phyloP scores from a whole-genome alignment of 1,284 basidiomycete genomes.

The Ceratobasidium sp. region DNA sequence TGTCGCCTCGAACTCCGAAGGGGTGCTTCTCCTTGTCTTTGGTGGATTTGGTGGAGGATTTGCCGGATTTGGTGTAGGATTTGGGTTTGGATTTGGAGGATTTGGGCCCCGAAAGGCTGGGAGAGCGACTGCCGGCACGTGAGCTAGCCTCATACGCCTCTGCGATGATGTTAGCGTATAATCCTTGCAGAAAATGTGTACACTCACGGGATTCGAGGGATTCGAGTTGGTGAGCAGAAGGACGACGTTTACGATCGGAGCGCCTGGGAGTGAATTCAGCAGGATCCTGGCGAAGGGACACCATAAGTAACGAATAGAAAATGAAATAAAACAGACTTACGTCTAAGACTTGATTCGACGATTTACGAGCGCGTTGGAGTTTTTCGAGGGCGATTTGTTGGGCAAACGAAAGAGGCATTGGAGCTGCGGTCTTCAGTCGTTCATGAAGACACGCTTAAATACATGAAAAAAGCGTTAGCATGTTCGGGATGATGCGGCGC shows the following conservation, averaged over 20 bases:
- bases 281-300: neutral
- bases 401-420: too few species aligned
- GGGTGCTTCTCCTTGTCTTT: neutral
- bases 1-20: neutral
- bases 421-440: neutral
- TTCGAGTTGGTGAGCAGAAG: neutral
- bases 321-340: too few species aligned
- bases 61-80: too few species aligned
- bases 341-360: too few species aligned
- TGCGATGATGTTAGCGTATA: neutral
- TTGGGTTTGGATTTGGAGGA: neutral
- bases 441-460: neutral
- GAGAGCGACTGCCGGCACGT: neutral
- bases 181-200: neutral
- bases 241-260: neutral
- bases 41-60: neutral
- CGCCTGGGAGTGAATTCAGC: neutral
- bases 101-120: neutral
- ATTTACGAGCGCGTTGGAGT: too few species aligned
- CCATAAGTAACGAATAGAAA: too few species aligned
- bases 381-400: too few species aligned
- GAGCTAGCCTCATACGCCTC: neutral
- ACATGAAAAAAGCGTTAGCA: neutral
- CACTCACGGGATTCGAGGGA: neutral
- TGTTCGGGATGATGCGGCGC: neutral